Conservation (phyloP, 305 asterid species). For the Euphrasia arctica region DNA sequence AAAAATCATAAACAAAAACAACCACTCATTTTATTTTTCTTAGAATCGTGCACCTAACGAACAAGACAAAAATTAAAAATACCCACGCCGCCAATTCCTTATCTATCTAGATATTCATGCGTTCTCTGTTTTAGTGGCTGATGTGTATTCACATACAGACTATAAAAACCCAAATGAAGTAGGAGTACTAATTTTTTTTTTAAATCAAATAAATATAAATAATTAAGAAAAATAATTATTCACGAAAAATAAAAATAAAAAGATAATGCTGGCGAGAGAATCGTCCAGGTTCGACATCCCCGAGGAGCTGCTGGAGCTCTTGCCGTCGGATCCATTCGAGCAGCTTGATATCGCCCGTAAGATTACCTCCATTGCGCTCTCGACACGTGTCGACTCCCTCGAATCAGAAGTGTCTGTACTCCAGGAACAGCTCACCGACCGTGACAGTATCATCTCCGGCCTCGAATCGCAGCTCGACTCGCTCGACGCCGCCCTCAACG, state of each 20-base stretch:
- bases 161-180: constrained; percentile 17
- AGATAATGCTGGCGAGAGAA: constrained; percentile 10
- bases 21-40: background rate
- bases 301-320: constrained; percentile 56
- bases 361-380: constrained; percentile 91
- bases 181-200: too few species aligned
- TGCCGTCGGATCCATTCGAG: constrained; percentile 90
- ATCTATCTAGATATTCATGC: constrained; percentile 25
- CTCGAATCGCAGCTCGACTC: constrained; percentile 73
- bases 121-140: constrained; percentile 27
- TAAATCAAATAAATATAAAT: too few species aligned
- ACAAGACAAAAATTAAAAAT: too few species aligned
- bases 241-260: background rate
- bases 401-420: constrained; percentile 70
- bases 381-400: constrained; percentile 79
- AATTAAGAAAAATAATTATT: background rate
- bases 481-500: constrained; percentile 54
- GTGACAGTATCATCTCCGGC: constrained; percentile 62
- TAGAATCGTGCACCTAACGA: too few species aligned
- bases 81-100: constrained; percentile 19
- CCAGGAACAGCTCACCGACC: constrained; percentile 58
- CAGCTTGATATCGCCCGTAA: constrained; percentile 90
- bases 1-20: background rate
- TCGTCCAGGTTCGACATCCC: constrained; percentile 69
- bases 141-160: constrained; percentile 21